Evolutionary conservation across 495 filamentous ascomycete species (phyloP), one percentile per base, ranked within the genome.

Genomic region (Polyplosphaeria fusca): DNA sequence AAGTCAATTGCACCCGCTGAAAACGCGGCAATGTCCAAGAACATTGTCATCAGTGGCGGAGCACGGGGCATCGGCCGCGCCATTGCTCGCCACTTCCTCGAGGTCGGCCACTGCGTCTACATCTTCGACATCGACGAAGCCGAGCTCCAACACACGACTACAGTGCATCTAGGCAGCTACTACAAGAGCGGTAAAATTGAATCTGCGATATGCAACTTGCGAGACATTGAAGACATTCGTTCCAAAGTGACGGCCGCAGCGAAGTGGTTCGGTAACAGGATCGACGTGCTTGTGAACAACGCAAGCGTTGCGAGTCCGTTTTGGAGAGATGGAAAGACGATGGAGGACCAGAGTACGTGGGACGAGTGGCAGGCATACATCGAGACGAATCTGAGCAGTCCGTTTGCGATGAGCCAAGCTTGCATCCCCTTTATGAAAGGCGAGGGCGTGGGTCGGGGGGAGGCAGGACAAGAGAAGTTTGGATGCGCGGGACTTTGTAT

Each of bases 371-470:
- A 68, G 27, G 63, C 58, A 19, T 71, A 66, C 55, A 63, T 73
- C 14, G 70, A 71, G 40, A 72, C 67, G 14, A 72, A 72, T 35
- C 47, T 73, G 19, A 73, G 68, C 3, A 63, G 44, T 25, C 59
- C 70, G n/a, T 68, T 72, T 47, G 63, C 65, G 13, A 62, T 73
- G 55, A 63, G 55, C 43, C 70, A 73, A 39, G 70, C 61, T n/a
- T 71, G 67, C 42, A 51, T 72, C 20, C 63, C 69, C 5, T 62
- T 63, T 39, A 67, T 72, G 64, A 67, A 67, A 30, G 16, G 26
- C 1, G 16, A 32, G 1, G 40, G 38, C 7, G 30, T 46, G 1
- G 45, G 56, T 24, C 46, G 9, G 27, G 49, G 38, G 16, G 27
- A 42, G 9, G 7, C 43, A 11, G 42, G 38, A 23, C 49, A 42